phyloP scores from a whole-genome alignment of 106 monocot species.

The Phalaenopsis aphrodite region DNA sequence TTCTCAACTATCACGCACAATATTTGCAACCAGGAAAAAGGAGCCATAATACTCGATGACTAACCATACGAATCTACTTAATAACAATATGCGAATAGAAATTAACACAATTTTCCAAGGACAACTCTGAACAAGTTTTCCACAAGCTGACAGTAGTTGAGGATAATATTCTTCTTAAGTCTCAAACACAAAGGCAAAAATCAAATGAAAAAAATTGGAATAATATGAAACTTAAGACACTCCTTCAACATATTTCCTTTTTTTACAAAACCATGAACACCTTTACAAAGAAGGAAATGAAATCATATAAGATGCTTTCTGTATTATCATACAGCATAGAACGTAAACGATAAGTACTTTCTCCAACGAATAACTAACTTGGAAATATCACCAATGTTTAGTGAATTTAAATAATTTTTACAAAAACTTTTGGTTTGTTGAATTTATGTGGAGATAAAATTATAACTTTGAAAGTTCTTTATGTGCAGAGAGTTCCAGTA shows the following conservation, averaged over 20 bases:
- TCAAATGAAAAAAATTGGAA: not conserved
- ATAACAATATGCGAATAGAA: too few species aligned
- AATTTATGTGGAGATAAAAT: not conserved
- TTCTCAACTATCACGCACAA: not conserved
- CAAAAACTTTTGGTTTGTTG: not conserved
- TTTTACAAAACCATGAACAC: too few species aligned
- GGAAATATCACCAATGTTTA: not conserved
- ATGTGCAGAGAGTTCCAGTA: slow-evolving; percentile 60
- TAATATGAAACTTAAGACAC: not conserved
- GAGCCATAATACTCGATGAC: not conserved
- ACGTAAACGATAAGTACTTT: not conserved
- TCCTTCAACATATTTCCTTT: not conserved
- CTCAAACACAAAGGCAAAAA: too few species aligned
- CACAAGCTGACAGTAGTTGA: too few species aligned
- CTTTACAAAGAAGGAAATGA: not conserved
- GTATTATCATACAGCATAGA: not conserved
- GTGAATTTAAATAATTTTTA: not conserved
- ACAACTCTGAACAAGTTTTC: too few species aligned
- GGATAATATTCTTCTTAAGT: too few species aligned
- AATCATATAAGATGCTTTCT: not conserved
- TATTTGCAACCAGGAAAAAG: not conserved
- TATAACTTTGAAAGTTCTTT: slow-evolving; percentile 3
- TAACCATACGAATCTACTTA: not conserved
- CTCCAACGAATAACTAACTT: not conserved
- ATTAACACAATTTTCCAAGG: too few species aligned